Evolutionary conservation across 495 filamentous ascomycete species (phyloP).

Genomic region (Amniculicola lignicola): DNA sequence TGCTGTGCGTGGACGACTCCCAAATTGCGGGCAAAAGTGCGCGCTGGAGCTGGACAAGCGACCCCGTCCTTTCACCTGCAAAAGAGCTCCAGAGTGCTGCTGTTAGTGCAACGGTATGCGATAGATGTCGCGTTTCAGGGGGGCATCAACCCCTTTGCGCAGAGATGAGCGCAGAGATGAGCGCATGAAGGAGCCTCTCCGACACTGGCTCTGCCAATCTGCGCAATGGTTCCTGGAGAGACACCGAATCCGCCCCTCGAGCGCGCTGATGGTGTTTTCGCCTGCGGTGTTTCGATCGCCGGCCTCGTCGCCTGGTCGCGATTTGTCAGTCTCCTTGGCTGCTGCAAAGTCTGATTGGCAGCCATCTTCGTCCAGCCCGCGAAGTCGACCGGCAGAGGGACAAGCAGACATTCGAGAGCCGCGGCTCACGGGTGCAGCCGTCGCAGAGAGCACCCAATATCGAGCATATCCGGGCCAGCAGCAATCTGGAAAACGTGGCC

Average conservation of each 20-base stretch:
- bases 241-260: too few relatives aligned
- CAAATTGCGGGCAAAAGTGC: conserved; percentile 2
- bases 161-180: too few relatives aligned
- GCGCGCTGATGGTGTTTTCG: conserved; percentile 1
- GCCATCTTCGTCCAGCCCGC: not conserved
- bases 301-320: conserved; percentile 9
- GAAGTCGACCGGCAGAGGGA: not conserved
- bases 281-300: conserved; percentile 14
- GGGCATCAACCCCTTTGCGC: not conserved
- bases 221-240: too few relatives aligned
- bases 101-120: not conserved
- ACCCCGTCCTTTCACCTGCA: not conserved
- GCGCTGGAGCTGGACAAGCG: too few relatives aligned
- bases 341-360: conserved; percentile 13
- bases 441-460: not conserved
- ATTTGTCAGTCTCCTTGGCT: conserved; percentile 16
- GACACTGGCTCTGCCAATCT: too few relatives aligned
- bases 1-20: not conserved
- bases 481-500: conserved; percentile 17
- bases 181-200: not conserved
- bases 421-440: not conserved
- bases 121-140: conserved; percentile 2
- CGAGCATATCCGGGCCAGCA: conserved; percentile 1
- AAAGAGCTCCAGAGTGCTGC: not conserved
- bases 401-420: not conserved